Base-by-base conservation (phyloP, 768 basidiomycete species). In the Piloderma croceum region DNA sequence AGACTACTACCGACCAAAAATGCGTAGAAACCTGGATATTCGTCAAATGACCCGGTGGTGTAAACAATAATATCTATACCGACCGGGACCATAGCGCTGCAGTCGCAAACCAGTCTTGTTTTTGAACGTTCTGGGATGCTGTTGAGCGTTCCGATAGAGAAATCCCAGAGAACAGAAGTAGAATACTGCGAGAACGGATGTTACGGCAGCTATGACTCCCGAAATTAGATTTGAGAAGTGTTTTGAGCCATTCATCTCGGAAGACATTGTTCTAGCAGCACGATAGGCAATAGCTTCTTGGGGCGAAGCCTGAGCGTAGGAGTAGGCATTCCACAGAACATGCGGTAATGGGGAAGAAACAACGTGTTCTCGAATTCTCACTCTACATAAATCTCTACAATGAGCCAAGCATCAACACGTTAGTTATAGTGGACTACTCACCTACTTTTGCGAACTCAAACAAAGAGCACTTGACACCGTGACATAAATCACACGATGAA, bases 81-180 rank as follows among this genome's bases (percentile, higher is more conserved):
- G 54, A 76, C 79, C 58, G 48, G 79, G 74, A 7, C 71, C 71
- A 51, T 73, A 81, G 45, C 67, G 66, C 50, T 72, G 70, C 25
- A 73, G 50, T 29, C 56, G 58, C 22, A 69, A 54, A 3, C 75
- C 71, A 31, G 70, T 69, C 9, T 60, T 51, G 52, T 78, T 80
- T 47, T 75, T 76, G 40, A 77, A 48, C 1, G 71, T 65, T 32
- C 63, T 65, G 21, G 72, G 75, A 38, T 71, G 64, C 31, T 60
- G 67, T 18, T 59, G 61, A 0, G 70, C 66, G 44, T 69, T 68
- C 13, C 69, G 66, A 47, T 73, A 71, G 6, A 68, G 62, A 64
- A 74, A 68, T 15, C 73, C 72, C 22, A 81, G 50, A 9, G 64
- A 65, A 13, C 67, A 70, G 42, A 79, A 60, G 53, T 79, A 82